Conservation (phyloP, 352 stramenopile genomes). For the Phytophthora pisi region DNA sequence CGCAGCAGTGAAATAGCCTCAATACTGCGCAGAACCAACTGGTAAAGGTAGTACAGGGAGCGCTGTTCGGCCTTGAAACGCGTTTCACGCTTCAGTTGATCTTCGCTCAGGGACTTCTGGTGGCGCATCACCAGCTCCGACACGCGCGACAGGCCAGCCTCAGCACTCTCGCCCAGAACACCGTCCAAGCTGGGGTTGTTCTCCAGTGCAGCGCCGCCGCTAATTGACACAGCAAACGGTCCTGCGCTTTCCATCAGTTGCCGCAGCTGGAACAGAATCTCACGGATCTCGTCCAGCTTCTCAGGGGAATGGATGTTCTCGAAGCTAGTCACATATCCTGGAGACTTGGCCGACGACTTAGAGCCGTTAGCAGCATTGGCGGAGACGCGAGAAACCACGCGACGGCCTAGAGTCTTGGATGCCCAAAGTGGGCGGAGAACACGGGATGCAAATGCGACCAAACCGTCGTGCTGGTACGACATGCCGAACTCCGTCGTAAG, state of each 20-base stretch:
- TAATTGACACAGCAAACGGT: conserved; percentile 81
- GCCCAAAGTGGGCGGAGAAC: conserved; percentile 82
- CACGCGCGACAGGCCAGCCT: conserved; percentile 58
- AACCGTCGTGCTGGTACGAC: conserved; percentile 87
- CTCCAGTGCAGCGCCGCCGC: conserved; percentile 57
- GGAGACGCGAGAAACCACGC: conserved; percentile 35
- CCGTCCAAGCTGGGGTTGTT: conserved; percentile 62
- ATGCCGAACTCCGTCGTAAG: conserved; percentile 87
- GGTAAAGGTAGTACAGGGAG: conserved; percentile 82
- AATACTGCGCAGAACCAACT: conserved; percentile 77
- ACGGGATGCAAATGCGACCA: conserved; percentile 82
- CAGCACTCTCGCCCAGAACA: conserved; percentile 39
- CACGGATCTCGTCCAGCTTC: conserved; percentile 73
- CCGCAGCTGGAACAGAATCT: conserved; percentile 83
- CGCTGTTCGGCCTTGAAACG: conserved; percentile 84
- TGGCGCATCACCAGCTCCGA: conserved; percentile 72
- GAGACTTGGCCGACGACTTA: conserved; percentile 34
- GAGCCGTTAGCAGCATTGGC: conserved; percentile 17
- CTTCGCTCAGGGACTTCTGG: conserved; percentile 73
- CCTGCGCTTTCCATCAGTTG: conserved; percentile 82
- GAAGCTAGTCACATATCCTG: conserved; percentile 37
- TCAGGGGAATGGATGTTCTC: conserved; percentile 51
- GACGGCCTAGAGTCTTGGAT: conserved; percentile 59
- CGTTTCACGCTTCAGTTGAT: conserved; percentile 76
- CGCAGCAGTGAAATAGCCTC: conserved; percentile 81